phyloP scores from a whole-genome alignment of 495 filamentous ascomycete species.

The Talaromyces trachyspermus region DNA sequence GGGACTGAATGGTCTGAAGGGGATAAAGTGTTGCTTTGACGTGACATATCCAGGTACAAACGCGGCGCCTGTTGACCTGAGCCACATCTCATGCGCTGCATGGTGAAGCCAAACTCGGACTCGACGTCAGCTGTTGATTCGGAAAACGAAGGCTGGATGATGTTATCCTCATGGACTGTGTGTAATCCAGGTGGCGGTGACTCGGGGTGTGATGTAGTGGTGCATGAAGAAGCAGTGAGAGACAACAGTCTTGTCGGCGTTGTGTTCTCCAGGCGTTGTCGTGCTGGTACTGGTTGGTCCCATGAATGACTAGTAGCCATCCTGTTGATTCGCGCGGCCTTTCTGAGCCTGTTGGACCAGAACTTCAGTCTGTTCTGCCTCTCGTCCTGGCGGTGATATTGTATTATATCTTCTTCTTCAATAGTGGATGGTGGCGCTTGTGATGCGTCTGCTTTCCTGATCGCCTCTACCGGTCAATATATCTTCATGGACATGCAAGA shows the following conservation, averaged over 20 bases:
- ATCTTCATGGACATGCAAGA: too few relatives aligned
- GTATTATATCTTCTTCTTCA: background rate
- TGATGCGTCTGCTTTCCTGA: background rate
- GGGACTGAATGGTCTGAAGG: constrained; percentile 3
- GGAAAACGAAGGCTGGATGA: background rate
- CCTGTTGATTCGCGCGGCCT: background rate
- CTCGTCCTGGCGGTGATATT: background rate
- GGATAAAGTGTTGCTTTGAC: background rate
- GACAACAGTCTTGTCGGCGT: background rate
- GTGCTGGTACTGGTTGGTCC: too few relatives aligned
- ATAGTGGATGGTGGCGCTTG: background rate
- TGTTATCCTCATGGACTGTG: background rate
- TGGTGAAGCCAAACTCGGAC: background rate
- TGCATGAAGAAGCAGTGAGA: background rate
- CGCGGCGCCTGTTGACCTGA: background rate
- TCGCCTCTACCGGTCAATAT: too few relatives aligned
- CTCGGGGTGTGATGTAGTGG: too few relatives aligned
- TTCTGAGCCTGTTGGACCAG: background rate
- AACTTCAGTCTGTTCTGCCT: background rate
- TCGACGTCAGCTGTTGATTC: constrained; percentile 1
- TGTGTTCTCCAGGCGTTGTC: background rate
- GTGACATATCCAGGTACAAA: constrained; percentile 2
- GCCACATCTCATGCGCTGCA: background rate
- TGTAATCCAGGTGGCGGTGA: background rate
- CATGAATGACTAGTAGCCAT: too few relatives aligned